Evolutionary conservation across 805 yeast species (phyloP).

Genomic region (Metschnikowia lachancei): DNA sequence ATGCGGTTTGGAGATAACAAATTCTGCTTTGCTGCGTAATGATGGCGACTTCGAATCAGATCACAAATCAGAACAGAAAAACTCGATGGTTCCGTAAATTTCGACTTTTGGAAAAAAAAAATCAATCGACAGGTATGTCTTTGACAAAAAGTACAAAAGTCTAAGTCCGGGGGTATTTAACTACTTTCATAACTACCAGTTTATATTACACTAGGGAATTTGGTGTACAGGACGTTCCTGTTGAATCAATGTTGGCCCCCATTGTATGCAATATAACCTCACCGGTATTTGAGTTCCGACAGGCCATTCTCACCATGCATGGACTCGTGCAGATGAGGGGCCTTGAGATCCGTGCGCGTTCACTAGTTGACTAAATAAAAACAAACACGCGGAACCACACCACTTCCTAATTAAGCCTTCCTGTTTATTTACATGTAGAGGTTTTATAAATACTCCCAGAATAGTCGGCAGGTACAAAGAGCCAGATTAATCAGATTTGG

Average conservation of each 20-base stretch:
- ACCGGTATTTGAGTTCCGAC: constrained; percentile 2
- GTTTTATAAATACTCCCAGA: not conserved
- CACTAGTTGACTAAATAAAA: not conserved
- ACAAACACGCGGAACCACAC: not conserved
- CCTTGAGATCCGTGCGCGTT: not conserved
- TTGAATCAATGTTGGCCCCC: not conserved
- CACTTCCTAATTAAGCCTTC: not conserved
- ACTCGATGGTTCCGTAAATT: too few species aligned
- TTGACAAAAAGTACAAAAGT: too few species aligned
- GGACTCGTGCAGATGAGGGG: not conserved
- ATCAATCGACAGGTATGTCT: too few species aligned
- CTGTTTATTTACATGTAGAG: not conserved
- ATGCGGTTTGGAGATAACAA: not conserved
- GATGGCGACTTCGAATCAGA: too few species aligned
- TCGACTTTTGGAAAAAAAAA: too few species aligned
- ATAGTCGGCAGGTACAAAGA: not conserved
- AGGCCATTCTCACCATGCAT: not conserved
- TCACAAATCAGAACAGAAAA: too few species aligned
- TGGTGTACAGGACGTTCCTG: not conserved
- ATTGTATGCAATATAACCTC: constrained; percentile 5
- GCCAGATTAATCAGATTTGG: constrained; percentile 15
- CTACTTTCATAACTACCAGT: too few species aligned
- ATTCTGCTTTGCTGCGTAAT: too few species aligned
- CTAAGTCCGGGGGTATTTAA: too few species aligned
- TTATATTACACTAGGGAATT: not conserved